These are phyloP conservation scores for Saccharomyces hybrid DNA, from an alignment of 1,139 yeast species.

Conservation along the genomic window DNA sequence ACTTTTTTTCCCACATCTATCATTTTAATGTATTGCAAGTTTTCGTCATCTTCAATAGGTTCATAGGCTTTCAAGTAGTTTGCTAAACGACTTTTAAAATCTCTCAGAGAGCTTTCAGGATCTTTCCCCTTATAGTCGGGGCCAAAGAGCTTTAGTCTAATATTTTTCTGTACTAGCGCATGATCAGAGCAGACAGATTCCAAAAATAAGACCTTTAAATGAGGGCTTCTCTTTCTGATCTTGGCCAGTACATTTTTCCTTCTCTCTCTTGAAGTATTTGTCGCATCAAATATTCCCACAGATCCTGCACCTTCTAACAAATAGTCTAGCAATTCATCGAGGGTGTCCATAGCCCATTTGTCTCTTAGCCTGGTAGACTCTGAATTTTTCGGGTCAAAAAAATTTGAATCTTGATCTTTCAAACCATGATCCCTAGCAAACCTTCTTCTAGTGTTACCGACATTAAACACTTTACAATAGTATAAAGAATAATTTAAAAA, in stretches of 20 bases:
- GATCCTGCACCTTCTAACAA: constrained; percentile 75
- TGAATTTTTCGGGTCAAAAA: constrained; percentile 75
- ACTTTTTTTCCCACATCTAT: constrained; percentile 92
- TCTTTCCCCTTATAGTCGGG: constrained; percentile 90
- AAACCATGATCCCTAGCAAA: constrained; percentile 39
- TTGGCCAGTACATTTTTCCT: constrained; percentile 60
- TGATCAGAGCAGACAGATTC: constrained; percentile 85
- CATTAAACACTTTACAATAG: constrained; percentile 83
- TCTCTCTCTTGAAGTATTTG: constrained; percentile 76
- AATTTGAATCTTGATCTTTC: constrained; percentile 60
- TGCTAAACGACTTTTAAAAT: constrained; percentile 70
- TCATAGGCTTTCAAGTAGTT: constrained; percentile 89
- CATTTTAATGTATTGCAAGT: constrained; percentile 85
- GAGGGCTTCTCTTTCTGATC: constrained; percentile 57
- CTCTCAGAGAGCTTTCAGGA: constrained; percentile 67
- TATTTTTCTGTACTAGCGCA: constrained; percentile 69
- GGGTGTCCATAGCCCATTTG: constrained; percentile 93
- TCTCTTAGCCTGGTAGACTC: constrained; percentile 65
- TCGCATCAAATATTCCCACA: constrained; percentile 93
- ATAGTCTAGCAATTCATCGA: constrained; percentile 76
- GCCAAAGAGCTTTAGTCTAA: constrained; percentile 77
- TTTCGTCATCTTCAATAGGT: constrained; percentile 74
- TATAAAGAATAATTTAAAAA: constrained; percentile 90
- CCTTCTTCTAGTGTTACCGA: constrained; percentile 83
- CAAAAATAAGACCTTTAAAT: constrained; percentile 70